Evolutionary conservation across 345 rosid genomes (phyloP).

Genomic region (Turnera subulata): DNA sequence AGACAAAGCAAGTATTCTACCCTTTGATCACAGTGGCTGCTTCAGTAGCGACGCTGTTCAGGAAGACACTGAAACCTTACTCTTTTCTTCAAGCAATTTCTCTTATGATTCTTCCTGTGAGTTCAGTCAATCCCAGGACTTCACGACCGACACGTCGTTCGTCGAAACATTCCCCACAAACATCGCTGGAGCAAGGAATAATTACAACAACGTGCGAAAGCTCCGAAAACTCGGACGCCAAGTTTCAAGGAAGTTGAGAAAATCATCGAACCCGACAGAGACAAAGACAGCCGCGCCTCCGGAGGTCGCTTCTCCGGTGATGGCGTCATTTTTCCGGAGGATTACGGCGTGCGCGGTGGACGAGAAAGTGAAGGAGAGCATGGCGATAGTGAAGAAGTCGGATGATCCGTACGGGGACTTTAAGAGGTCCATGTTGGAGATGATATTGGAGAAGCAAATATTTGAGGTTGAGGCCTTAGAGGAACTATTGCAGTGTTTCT

Average conservation of each 20-base stretch:
- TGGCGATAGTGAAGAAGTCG: conserved; percentile 58
- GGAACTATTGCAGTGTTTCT: conserved; percentile 49
- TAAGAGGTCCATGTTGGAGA: conserved; percentile 58
- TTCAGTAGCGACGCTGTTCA: conserved; percentile 13
- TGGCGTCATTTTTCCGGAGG: conserved; percentile 9
- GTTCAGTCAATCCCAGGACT: conserved; percentile 4
- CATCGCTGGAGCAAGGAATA: not conserved
- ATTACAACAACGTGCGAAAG: conserved; percentile 12
- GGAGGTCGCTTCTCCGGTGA: conserved; percentile 12
- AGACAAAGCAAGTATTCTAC: conserved; percentile 1
- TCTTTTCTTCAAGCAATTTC: conserved; percentile 28
- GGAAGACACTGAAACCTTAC: conserved; percentile 17
- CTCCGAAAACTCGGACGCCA: conserved; percentile 11
- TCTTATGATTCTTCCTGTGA: conserved; percentile 19
- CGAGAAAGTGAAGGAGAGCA: conserved; percentile 39
- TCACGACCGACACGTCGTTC: not conserved
- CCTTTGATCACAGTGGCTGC: conserved; percentile 8
- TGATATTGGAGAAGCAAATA: conserved; percentile 52
- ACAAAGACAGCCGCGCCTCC: not conserved
- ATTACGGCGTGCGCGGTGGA: conserved; percentile 9
- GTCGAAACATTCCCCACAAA: not conserved
- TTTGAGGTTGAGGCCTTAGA: conserved; percentile 42
- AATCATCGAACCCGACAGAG: not conserved
- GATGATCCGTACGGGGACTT: conserved; percentile 52
- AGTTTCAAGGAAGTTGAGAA: conserved; percentile 12